These are phyloP conservation scores for Metschnikowia similis DNA, from an alignment of 805 yeast species.

Conservation along the genomic window DNA sequence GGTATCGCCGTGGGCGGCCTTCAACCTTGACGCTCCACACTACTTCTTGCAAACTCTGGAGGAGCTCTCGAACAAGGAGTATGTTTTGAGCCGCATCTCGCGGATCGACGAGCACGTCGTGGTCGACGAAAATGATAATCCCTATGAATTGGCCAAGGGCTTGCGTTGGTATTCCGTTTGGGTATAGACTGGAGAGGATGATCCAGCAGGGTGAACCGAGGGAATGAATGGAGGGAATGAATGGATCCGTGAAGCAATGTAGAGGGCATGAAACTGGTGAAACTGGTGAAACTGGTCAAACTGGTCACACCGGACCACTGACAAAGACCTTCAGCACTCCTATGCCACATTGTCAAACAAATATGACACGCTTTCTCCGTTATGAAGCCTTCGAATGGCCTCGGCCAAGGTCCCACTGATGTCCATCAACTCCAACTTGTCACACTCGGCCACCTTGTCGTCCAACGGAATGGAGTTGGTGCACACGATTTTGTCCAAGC, in stretches of 20 bases:
- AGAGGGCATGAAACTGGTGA: no score
- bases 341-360: constrained; percentile 60
- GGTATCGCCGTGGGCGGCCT: constrained; percentile 84
- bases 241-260: no score
- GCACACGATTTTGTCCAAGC: constrained; percentile 72
- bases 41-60: constrained; percentile 55
- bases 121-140: constrained; percentile 43
- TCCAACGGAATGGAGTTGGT: constrained; percentile 90
- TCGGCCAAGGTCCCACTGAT: constrained; percentile 87
- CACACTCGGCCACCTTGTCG: constrained; percentile 52
- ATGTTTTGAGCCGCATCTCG: constrained; percentile 73
- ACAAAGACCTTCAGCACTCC: no score
- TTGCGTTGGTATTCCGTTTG: constrained; percentile 51
- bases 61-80: constrained; percentile 47
- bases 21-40: constrained; percentile 84
- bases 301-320: no score
- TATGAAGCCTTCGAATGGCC: constrained; percentile 88
- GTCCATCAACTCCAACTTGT: constrained; percentile 76
- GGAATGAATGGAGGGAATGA: no score
- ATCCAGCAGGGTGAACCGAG: no score
- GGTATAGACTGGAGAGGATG: not conserved
- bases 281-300: no score
- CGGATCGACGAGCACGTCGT: constrained; percentile 54
- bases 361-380: constrained; percentile 92
- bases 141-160: constrained; percentile 62